Percentiles rank a stretch among this genome's conserved stretches.
Evolutionary conservation across 768 basidiomycete species (phyloP).

Genomic region (Favolaschia claudopus): DNA sequence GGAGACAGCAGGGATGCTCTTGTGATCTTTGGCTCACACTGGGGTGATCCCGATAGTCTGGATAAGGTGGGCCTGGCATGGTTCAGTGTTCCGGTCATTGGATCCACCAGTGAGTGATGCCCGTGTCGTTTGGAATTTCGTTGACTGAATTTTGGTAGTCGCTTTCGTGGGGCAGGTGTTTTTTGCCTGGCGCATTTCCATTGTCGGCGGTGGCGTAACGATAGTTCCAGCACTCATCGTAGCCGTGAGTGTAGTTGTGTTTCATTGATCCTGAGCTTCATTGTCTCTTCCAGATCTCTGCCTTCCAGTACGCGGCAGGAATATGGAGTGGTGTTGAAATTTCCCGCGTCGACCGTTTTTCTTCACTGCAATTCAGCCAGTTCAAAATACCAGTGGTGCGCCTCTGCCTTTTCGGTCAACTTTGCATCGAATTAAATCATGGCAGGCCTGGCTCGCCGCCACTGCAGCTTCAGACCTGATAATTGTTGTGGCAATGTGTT

Average conservation of each 20-base stretch:
- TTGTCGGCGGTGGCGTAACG: constrained; percentile 18
- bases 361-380: neutral
- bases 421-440: constrained; percentile 18
- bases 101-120: constrained; percentile 16
- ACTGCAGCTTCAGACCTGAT: neutral
- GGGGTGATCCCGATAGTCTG: constrained; percentile 20
- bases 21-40: constrained; percentile 26
- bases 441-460: constrained; percentile 2
- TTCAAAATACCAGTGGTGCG: neutral
- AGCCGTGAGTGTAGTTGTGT: neutral
- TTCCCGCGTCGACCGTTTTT: neutral
- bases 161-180: constrained; percentile 30
- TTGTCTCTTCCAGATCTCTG: neutral
- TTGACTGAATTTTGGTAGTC: constrained; percentile 15
- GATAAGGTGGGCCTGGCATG: constrained; percentile 24
- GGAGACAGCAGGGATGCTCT: constrained; percentile 28
- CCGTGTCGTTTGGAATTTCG: neutral
- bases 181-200: constrained; percentile 31
- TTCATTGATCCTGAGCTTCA: neutral
- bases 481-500: neutral
- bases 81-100: constrained; percentile 29
- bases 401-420: neutral
- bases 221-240: constrained; percentile 24
- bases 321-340: constrained; percentile 5
- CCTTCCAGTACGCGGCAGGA: constrained; percentile 2